Conservation (phyloP, 108 stramenopile genomes). For the Fistulifera solaris region DNA sequence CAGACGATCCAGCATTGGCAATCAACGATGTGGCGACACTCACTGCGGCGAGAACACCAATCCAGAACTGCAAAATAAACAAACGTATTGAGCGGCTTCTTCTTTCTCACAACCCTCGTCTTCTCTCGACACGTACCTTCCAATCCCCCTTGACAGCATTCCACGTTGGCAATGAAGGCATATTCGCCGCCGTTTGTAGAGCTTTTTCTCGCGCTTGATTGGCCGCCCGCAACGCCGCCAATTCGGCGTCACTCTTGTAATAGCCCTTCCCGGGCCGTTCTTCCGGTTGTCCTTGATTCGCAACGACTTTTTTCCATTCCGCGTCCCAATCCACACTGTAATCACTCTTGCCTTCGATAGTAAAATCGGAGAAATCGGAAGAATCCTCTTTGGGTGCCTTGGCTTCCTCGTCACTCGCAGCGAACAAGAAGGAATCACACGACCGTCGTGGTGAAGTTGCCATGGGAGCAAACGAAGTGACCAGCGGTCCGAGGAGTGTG, state of each 20-base stretch:
- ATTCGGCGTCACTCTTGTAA: conserved; percentile 52
- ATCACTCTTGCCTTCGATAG: too few species aligned
- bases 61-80: conserved; percentile 28
- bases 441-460: too few species aligned
- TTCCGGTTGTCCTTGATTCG: conserved; percentile 12
- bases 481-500: too few species aligned
- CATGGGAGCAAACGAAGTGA: too few species aligned
- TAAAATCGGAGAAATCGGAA: too few species aligned
- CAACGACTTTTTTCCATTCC: conserved; percentile 55
- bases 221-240: conserved; percentile 40
- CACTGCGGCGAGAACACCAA: conserved; percentile 31
- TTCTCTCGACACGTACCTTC: conserved; percentile 12
- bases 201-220: conserved; percentile 28
- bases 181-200: conserved; percentile 6
- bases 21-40: conserved; percentile 27
- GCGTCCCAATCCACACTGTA: conserved; percentile 48
- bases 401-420: too few species aligned
- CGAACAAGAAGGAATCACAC: too few species aligned
- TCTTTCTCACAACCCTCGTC: background rate
- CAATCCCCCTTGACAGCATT: conserved; percentile 32
- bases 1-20: conserved; percentile 5
- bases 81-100: background rate
- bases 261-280: conserved; percentile 42
- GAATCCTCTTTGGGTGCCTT: too few species aligned
- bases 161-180: conserved; percentile 14